Evolutionary conservation across 805 yeast genomes (phyloP), one percentile per base, ranked within the genome.

Genomic region (Lachancea thermotolerans): DNA sequence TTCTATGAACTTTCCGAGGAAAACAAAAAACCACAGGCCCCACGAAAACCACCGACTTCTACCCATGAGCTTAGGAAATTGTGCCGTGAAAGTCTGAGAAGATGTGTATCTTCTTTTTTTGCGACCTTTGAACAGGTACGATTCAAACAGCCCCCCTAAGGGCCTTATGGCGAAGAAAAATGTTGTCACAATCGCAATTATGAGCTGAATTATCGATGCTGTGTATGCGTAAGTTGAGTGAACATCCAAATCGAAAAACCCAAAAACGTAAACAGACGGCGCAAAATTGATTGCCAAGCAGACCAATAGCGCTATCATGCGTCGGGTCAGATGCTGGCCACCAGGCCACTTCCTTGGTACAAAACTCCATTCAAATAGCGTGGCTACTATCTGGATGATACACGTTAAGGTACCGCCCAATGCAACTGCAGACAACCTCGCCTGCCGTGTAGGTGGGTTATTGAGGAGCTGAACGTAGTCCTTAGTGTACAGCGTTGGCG

Each of bases 281-380:
- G 66, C 57, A 2, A 72, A 52, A 49, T 75, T 76, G 2, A 77
- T 18, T 0, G 70, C 10, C 3, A 83, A 66, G 12, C 79, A 56
- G 0, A 71, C 11, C 0, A 70, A 1, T 10, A 80, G 61, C 2
- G 77, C 53, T 0, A 68, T 5, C 21, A 81, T 49, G 48, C 88
- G 71, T 44, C 67, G 67, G 1, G 70, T 46, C 3, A 85, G 58
- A 1, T 84, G 79, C 45, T 73, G 79, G 6, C 88, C 79, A 0
- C 93, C 95, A 0, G 85, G 77, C 81, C 83, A 84, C 35, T 68
- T 53, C 49, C 93, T 67, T 4, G 95, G 93, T 27, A 85, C 82
- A 60, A 81, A 84, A 0, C 66, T 41, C 36, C 70, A 67, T 59
- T 86, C 95, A 29, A 77, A 69, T 0, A 79, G 1, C 0, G 82